Evolutionary conservation across 495 filamentous ascomycete species (phyloP), one percentile per base, ranked within the genome.

Genomic region (Pyrenula aspistea): DNA sequence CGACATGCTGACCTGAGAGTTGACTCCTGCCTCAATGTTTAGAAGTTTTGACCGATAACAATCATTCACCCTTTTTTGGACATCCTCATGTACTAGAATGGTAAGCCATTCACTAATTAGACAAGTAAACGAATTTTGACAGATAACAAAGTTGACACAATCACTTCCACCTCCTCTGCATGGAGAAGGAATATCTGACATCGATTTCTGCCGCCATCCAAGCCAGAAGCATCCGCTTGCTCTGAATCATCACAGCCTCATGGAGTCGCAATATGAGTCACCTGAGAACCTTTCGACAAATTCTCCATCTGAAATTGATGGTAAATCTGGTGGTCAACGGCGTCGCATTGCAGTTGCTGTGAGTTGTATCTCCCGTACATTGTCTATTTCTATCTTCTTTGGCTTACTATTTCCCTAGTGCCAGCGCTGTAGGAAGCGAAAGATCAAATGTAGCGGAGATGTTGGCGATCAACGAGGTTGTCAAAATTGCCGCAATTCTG

Each of bases 361-460:
- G 78, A 71, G 84, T 63, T 60, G 3, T 48, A n/a, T 42, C 36
- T 58, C 24, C 12, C 15, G 23, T 3, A 20, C 20, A 12, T 51
- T 19, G 3, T 59, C n/a, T 55, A 8, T 11, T 22, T 42, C 42
- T 24, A 52, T 60, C 65, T 53, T 59, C 56, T 52, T 49, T 19
- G 15, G 24, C 10, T 55, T 20, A 59, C 58, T 65, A 25, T 25
- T 23, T 2, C 15, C 25, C n/a, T 59, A 97, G 93, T 98, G 93
- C 69, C 81, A 80, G 24, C 83, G 93, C 58, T 98, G 93, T 66
- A 84, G 93, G 53, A 91, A 91, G 68, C 79, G 93, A 54, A 98
- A 98, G 75, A 98, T 98, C 63, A 87, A 89, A 66, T 98, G 93
- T 73, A 95, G 88, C 59, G 93, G 92, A 25, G 91, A 96, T 67